phyloP scores from a whole-genome alignment of 352 stramenopile genomes.

The Globisporangium apiculatum region DNA sequence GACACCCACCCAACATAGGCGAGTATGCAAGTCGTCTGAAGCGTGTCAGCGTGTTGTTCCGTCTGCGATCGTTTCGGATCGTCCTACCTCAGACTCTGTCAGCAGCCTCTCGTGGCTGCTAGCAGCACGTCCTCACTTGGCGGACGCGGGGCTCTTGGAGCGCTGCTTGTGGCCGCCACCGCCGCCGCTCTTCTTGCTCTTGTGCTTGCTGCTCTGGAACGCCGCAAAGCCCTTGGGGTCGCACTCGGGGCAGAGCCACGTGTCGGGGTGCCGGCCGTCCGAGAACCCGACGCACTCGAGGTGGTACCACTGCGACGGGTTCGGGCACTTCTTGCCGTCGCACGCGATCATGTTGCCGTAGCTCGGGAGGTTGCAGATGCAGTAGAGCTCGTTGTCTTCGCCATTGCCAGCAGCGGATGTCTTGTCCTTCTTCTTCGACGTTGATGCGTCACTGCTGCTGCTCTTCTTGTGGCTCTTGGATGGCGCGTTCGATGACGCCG shows the following conservation, averaged over 20 bases:
- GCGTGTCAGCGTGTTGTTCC: too few relatives aligned
- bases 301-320: conserved; percentile 86
- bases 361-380: conserved; percentile 79
- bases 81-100: too few relatives aligned
- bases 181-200: conserved; percentile 18
- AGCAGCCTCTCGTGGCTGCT: too few relatives aligned
- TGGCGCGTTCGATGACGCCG: conserved; percentile 15
- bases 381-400: conserved; percentile 87
- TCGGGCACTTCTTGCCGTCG: conserved; percentile 82
- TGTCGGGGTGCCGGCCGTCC: conserved; percentile 74
- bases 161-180: conserved; percentile 35
- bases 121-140: too few relatives aligned
- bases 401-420: conserved; percentile 9
- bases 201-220: conserved; percentile 82
- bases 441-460: conserved; percentile 17
- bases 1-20: background rate
- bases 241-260: conserved; percentile 83
- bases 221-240: conserved; percentile 74
- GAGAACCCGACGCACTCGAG: conserved; percentile 80
- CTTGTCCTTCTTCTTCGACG: conserved; percentile 54
- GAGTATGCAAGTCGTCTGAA: background rate
- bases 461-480: conserved; percentile 36
- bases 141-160: conserved; percentile 56
- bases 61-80: too few relatives aligned
- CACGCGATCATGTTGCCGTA: conserved; percentile 89